phyloP scores from a whole-genome alignment of 495 filamentous ascomycete species.

The Penicillium waksmanii region DNA sequence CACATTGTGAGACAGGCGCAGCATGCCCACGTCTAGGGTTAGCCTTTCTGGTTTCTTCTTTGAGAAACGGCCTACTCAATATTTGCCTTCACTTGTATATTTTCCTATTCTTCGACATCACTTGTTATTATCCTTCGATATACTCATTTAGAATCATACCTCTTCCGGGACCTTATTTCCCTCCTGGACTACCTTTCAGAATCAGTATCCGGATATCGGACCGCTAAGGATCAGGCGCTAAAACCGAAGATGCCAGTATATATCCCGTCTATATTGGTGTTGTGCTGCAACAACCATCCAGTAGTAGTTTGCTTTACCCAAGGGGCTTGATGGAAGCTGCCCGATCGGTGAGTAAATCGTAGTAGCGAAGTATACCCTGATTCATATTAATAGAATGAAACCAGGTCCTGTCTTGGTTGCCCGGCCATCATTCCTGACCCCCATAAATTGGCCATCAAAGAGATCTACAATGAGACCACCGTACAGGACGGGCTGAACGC shows the following conservation, averaged over 20 bases:
- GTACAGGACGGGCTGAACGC: constrained; percentile 20
- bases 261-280: too few relatives aligned
- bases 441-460: constrained; percentile 11
- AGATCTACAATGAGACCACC: constrained; percentile 11
- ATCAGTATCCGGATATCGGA: too few relatives aligned
- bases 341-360: background rate
- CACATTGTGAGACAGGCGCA: background rate
- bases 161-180: too few relatives aligned
- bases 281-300: too few relatives aligned
- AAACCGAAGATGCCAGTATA: too few relatives aligned
- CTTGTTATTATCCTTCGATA: too few relatives aligned
- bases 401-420: background rate
- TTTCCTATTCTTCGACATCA: too few relatives aligned
- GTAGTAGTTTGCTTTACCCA: too few relatives aligned
- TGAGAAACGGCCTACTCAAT: background rate
- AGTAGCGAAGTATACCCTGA: background rate
- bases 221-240: too few relatives aligned
- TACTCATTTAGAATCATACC: too few relatives aligned
- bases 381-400: background rate
- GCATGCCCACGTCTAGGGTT: background rate
- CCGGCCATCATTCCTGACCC: background rate
- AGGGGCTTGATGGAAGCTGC: background rate
- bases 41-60: background rate
- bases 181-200: too few relatives aligned
- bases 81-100: too few relatives aligned